Evolutionary conservation across 495 filamentous ascomycete genomes (phyloP).

Genomic region (Tuber magnatum): DNA sequence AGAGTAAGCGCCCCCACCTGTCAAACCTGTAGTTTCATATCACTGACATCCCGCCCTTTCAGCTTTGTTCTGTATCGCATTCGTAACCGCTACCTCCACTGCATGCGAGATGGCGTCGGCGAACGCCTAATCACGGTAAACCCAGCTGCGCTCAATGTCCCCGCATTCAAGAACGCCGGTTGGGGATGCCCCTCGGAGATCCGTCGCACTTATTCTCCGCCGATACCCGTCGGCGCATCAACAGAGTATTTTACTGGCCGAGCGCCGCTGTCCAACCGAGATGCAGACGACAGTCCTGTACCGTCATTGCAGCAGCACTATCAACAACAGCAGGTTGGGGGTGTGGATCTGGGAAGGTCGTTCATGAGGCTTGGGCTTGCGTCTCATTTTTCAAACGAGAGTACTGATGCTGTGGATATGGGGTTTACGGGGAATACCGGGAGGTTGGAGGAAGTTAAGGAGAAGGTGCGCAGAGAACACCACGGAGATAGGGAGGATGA

Average conservation of each 20-base stretch:
- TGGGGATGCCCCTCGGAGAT: slow-evolving; percentile 72
- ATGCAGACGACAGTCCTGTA: slow-evolving; percentile 40
- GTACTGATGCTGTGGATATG: slow-evolving; percentile 44
- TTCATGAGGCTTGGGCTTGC: slow-evolving; percentile 54
- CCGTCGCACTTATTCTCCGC: slow-evolving; percentile 90
- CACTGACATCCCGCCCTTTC: background rate
- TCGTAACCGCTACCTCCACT: slow-evolving; percentile 77
- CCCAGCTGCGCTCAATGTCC: slow-evolving; percentile 78
- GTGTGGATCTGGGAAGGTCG: slow-evolving; percentile 35
- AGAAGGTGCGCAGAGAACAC: slow-evolving; percentile 62
- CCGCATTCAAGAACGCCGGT: slow-evolving; percentile 84
- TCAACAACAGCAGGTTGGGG: slow-evolving; percentile 45
- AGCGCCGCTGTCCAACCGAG: slow-evolving; percentile 34
- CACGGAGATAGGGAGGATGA: slow-evolving; percentile 73
- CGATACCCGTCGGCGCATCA: slow-evolving; percentile 78
- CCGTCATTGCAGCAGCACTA: slow-evolving; percentile 13
- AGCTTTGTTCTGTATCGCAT: slow-evolving; percentile 89
- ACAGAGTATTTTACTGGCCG: slow-evolving; percentile 80
- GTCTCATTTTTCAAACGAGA: slow-evolving; percentile 46
- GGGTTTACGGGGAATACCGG: background rate
- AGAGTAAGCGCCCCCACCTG: slow-evolving; percentile 59
- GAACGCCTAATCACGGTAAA: slow-evolving; percentile 90
- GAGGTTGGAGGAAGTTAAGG: slow-evolving; percentile 47
- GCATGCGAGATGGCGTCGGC: slow-evolving; percentile 85
- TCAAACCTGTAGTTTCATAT: slow-evolving; percentile 4